phyloP scores from a whole-genome alignment of 2,329 filamentous ascomycete species.

The Trichoderma arundinaceum region DNA sequence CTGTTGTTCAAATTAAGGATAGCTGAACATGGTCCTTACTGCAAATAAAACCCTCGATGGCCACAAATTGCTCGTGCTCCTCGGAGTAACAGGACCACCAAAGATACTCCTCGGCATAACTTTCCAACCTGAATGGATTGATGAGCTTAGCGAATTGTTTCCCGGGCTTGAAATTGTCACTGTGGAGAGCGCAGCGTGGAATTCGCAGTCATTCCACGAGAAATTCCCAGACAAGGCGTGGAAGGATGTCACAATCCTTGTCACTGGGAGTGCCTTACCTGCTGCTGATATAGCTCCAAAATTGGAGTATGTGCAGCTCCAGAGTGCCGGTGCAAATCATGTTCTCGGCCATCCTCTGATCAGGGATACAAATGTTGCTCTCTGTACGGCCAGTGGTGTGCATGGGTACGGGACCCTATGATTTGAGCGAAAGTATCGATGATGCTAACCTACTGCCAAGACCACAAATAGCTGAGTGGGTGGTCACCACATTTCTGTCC shows the following conservation, averaged over 20 bases:
- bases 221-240: conserved; percentile 48
- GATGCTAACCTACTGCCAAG: conserved; percentile 40
- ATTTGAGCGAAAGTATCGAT: neutral
- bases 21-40: neutral
- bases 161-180: conserved; percentile 52
- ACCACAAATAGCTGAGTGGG: conserved; percentile 64
- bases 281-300: conserved; percentile 51
- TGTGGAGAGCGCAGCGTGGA: conserved; percentile 41
- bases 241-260: conserved; percentile 55
- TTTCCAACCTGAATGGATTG: conserved; percentile 40
- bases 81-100: conserved; percentile 36
- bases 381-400: conserved; percentile 64
- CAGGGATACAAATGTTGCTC: conserved; percentile 54
- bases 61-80: conserved; percentile 54
- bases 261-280: conserved; percentile 53
- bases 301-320: conserved; percentile 59
- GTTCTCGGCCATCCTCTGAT: conserved; percentile 55
- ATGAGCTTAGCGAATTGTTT: conserved; percentile 47
- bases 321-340: conserved; percentile 60
- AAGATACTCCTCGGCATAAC: neutral
- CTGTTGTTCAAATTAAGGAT: neutral
- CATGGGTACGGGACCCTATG: conserved; percentile 52
- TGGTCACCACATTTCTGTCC: conserved; percentile 58
- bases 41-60: conserved; percentile 47
- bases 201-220: conserved; percentile 30